phyloP scores from a whole-genome alignment of 768 basidiomycete genomes.

The Auriscalpium orientale region DNA sequence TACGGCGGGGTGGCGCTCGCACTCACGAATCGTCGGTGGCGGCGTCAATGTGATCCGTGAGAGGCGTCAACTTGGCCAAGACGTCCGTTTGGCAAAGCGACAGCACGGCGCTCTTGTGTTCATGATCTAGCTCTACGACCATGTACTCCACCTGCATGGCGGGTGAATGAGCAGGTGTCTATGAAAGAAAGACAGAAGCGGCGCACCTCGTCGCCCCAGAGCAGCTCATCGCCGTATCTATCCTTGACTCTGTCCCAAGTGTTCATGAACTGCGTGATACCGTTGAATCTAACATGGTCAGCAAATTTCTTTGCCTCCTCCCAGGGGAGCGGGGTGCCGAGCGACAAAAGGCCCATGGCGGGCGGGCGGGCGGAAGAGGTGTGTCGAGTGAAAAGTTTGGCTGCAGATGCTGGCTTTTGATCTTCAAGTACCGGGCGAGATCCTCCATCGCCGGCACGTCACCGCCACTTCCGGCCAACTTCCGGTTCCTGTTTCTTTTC shows the following conservation, averaged over 20 bases:
- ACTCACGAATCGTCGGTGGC: constrained; percentile 56
- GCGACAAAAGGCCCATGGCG: constrained; percentile 83
- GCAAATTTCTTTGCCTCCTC: constrained; percentile 80
- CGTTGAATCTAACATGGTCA: constrained; percentile 85
- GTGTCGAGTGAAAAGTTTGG: not conserved
- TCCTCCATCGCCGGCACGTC: too few species aligned
- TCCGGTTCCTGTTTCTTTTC: too few species aligned
- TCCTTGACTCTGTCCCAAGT: constrained; percentile 92
- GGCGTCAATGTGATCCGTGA: constrained; percentile 57
- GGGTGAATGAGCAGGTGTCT: constrained; percentile 1
- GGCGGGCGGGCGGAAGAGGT: not conserved
- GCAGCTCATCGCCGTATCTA: constrained; percentile 79
- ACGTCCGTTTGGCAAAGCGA: constrained; percentile 96
- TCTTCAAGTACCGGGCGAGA: too few species aligned
- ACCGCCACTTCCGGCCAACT: too few species aligned
- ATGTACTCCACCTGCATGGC: constrained; percentile 78
- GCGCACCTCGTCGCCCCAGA: constrained; percentile 96
- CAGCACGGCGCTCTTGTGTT: constrained; percentile 71
- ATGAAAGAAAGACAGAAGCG: not conserved
- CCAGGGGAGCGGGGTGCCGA: constrained; percentile 92
- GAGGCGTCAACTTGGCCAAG: constrained; percentile 63
- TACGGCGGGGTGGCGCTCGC: not conserved
- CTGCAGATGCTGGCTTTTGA: too few species aligned
- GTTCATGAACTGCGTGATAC: constrained; percentile 90
- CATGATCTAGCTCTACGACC: constrained; percentile 80